phyloP scores from a whole-genome alignment of 108 stramenopile species.

The Seminavis robusta region DNA sequence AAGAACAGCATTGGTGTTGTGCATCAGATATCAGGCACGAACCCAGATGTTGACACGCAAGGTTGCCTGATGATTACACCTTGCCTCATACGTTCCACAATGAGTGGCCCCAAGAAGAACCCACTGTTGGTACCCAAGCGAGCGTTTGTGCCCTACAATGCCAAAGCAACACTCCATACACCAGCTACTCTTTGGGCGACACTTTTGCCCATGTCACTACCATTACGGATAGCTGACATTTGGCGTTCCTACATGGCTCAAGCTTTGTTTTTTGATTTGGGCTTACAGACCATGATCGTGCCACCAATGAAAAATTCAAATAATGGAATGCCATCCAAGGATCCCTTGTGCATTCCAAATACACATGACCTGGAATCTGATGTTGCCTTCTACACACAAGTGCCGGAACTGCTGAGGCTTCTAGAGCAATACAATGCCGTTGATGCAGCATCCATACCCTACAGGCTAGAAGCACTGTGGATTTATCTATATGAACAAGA shows the following conservation, averaged over 20 bases:
- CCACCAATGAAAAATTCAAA: constrained; percentile 39
- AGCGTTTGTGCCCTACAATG: constrained; percentile 49
- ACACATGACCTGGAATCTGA: constrained; percentile 55
- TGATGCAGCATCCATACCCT: no score
- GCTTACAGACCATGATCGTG: constrained; percentile 22
- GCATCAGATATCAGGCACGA: constrained; percentile 43
- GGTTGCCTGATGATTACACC: constrained; percentile 30
- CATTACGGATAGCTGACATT: constrained; percentile 54
- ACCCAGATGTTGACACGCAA: constrained; percentile 66
- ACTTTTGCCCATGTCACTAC: constrained; percentile 51
- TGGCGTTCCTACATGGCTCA: constrained; percentile 67
- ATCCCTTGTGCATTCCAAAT: no score
- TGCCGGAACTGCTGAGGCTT: constrained; percentile 27
- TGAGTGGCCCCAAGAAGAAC: background rate
- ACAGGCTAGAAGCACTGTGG: no score
- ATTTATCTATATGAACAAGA: no score
- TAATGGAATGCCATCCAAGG: no score
- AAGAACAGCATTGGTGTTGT: constrained; percentile 28
- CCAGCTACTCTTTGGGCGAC: constrained; percentile 38
- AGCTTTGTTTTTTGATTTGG: constrained; percentile 19
- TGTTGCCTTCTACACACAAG: constrained; percentile 39
- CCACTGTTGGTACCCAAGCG: constrained; percentile 9
- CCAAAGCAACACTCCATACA: constrained; percentile 55
- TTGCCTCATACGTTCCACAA: no score
- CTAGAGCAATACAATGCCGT: constrained; percentile 27